phyloP scores from a whole-genome alignment of 768 basidiomycete species.

The Boletellus ananiceps region DNA sequence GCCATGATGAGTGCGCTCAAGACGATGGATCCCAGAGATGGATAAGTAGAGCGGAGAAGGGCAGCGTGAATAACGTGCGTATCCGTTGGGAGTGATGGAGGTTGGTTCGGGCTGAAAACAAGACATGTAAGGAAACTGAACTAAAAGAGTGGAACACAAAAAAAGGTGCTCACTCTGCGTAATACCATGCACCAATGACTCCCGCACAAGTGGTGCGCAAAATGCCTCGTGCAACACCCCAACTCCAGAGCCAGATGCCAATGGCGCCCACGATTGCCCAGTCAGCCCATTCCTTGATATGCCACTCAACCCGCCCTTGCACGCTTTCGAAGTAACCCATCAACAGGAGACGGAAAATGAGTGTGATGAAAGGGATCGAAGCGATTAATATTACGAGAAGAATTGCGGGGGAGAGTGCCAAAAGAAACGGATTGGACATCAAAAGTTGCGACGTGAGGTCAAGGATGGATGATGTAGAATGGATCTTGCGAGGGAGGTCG shows the following conservation, averaged over 20 bases:
- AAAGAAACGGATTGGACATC: conserved; percentile 66
- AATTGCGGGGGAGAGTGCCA: conserved; percentile 69
- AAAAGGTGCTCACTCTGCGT: conserved; percentile 46
- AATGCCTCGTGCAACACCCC: conserved; percentile 75
- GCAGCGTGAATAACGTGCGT: conserved; percentile 77
- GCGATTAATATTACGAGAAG: conserved; percentile 62
- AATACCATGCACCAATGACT: conserved; percentile 92
- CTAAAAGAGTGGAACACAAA: neutral
- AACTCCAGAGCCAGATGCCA: conserved; percentile 65
- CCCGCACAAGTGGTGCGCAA: conserved; percentile 73
- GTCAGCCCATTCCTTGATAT: conserved; percentile 62
- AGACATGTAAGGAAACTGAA: conserved; percentile 5
- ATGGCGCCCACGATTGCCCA: conserved; percentile 60
- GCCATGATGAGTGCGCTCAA: conserved; percentile 77
- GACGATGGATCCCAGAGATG: conserved; percentile 76
- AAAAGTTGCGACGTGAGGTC: conserved; percentile 66
- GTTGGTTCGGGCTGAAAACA: conserved; percentile 14
- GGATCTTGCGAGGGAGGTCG: conserved; percentile 65
- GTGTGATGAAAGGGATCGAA: conserved; percentile 75
- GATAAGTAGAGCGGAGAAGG: conserved; percentile 71
- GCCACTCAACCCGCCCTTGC: conserved; percentile 46
- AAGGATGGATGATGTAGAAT: conserved; percentile 54
- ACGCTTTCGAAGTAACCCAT: conserved; percentile 53
- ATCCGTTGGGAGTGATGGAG: conserved; percentile 45
- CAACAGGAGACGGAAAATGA: conserved; percentile 73